Conservation (phyloP, 345 rosid species). For the Raphanus raphanistrum region DNA sequence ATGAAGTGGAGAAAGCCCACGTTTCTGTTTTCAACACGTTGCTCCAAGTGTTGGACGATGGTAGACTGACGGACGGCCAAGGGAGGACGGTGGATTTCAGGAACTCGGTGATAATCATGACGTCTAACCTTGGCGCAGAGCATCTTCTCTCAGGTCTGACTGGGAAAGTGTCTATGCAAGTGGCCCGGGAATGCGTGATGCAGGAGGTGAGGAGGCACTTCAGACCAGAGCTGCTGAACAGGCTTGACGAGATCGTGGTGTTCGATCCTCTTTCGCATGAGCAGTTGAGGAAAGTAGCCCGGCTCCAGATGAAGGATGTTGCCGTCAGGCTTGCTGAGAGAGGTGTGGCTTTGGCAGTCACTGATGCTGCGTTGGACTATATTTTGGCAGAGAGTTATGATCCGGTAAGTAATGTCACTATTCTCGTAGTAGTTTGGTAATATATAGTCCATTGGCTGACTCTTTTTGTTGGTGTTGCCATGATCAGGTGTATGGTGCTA, state of each 20-base stretch:
- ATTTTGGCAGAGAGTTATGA: constrained; percentile 75
- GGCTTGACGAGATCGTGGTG: constrained; percentile 88
- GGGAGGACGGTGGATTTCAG: constrained; percentile 88
- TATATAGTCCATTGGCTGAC: background rate
- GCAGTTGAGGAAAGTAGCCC: constrained; percentile 75
- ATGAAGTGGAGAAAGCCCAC: constrained; percentile 95
- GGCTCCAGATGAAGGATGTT: constrained; percentile 83
- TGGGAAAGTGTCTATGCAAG: constrained; percentile 78
- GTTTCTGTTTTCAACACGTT: constrained; percentile 84
- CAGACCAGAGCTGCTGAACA: constrained; percentile 78
- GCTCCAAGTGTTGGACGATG: constrained; percentile 93
- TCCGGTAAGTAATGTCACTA: constrained; percentile 56
- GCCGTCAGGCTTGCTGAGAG: constrained; percentile 79
- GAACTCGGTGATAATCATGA: constrained; percentile 84
- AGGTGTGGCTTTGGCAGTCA: constrained; percentile 83
- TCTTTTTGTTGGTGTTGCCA: background rate
- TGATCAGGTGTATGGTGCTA: constrained; percentile 78
- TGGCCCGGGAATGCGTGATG: constrained; percentile 77
- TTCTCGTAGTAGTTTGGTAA: background rate
- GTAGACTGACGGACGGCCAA: constrained; percentile 87
- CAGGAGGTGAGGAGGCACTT: constrained; percentile 87
- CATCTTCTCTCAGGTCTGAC: constrained; percentile 69
- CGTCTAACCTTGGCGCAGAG: constrained; percentile 93
- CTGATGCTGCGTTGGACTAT: constrained; percentile 74
- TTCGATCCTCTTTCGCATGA: constrained; percentile 93